Percentiles rank a stretch among this genome's conserved stretches.
These are phyloP conservation scores for Sugiyamaella sp. DNA, from an alignment of 1,139 yeast species.

Conservation along the genomic window DNA sequence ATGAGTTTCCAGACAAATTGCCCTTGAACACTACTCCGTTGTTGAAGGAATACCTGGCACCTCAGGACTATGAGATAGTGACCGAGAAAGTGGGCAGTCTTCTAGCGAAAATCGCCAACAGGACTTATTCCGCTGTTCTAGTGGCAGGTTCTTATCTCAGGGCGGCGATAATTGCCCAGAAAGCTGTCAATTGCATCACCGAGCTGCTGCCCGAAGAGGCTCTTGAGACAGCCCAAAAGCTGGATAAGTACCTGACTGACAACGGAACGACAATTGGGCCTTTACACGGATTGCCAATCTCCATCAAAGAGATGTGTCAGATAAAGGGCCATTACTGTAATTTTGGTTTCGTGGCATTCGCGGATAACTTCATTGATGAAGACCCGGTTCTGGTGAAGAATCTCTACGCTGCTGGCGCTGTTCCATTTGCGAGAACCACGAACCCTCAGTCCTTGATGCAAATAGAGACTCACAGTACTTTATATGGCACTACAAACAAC, in stretches of 20 bases:
- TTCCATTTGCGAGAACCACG: slow-evolving; percentile 58
- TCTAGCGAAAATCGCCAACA: slow-evolving; percentile 46
- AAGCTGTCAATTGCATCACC: slow-evolving; percentile 59
- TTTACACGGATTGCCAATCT: slow-evolving; percentile 56
- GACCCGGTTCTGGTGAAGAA: slow-evolving; percentile 46
- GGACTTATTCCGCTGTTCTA: slow-evolving; percentile 38
- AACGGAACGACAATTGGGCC: slow-evolving; percentile 65
- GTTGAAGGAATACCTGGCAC: slow-evolving; percentile 32
- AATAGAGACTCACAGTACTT: slow-evolving; percentile 51
- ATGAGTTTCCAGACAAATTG: slow-evolving; percentile 34
- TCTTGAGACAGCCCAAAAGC: slow-evolving; percentile 51
- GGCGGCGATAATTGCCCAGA: slow-evolving; percentile 62
- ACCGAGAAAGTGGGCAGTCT: slow-evolving; percentile 40
- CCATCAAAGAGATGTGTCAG: slow-evolving; percentile 54
- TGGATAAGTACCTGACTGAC: slow-evolving; percentile 55
- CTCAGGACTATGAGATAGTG: slow-evolving; percentile 37
- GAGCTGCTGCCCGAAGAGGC: slow-evolving; percentile 57
- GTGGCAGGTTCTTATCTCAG: slow-evolving; percentile 46
- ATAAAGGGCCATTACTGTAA: slow-evolving; percentile 49
- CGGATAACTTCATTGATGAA: slow-evolving; percentile 36
- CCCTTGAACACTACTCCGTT: slow-evolving; percentile 37
- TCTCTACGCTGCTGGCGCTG: slow-evolving; percentile 54
- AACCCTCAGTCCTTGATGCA: slow-evolving; percentile 62
- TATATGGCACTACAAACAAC: slow-evolving; percentile 54
- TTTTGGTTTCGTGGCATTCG: slow-evolving; percentile 46